A percentile compares a stretch with the other conserved stretches of the same genome.
Evolutionary conservation across 345 rosid species (phyloP).

Genomic region (Syzygium oleosum): DNA sequence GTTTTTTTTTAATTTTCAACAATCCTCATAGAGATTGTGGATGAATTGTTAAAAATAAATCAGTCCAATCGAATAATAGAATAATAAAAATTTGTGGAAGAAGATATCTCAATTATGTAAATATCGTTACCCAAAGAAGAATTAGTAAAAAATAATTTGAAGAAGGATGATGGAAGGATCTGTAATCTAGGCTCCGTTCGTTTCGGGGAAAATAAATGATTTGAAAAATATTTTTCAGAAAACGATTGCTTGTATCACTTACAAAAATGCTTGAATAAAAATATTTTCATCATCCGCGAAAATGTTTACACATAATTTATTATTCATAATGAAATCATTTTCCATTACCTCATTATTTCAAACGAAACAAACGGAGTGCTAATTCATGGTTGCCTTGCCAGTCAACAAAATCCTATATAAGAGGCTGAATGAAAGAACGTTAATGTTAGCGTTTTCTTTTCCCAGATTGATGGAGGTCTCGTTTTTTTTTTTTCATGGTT

Average conservation of each 20-base stretch:
- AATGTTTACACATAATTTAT: background rate
- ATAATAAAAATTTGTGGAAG: background rate
- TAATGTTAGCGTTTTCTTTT: background rate
- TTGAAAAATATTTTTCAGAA: background rate
- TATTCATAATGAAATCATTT: background rate
- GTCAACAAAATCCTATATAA: background rate
- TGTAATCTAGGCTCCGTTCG: background rate
- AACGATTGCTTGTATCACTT: background rate
- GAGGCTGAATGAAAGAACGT: background rate
- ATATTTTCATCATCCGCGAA: accelerated
- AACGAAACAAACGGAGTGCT: accelerated
- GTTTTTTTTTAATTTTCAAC: background rate
- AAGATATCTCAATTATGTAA: background rate
- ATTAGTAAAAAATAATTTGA: background rate
- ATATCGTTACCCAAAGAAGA: background rate
- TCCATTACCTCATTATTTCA: background rate
- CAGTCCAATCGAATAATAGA: background rate
- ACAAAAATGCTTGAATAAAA: background rate
- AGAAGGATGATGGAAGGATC: background rate
- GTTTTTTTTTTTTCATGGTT: background rate
- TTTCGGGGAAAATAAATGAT: background rate
- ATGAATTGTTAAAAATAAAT: background rate
- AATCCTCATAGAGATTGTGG: background rate
- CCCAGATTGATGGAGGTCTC: background rate
- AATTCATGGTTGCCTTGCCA: too few species aligned